Conservation (phyloP, 495 filamentous ascomycete genomes). For the Penicillium angulare region DNA sequence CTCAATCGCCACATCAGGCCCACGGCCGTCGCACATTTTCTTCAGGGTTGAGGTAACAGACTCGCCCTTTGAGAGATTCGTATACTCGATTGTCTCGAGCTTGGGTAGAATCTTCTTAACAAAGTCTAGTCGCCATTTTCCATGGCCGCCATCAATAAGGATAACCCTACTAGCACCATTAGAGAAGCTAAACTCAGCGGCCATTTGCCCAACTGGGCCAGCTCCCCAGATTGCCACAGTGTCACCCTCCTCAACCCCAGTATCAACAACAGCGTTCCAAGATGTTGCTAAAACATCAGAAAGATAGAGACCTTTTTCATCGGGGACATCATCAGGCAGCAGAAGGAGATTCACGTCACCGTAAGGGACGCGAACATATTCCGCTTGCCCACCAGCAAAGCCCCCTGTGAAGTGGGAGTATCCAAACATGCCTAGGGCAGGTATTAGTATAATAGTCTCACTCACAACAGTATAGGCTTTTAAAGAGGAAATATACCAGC, state of each 20-base stretch:
- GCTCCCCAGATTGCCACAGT: constrained; percentile 57
- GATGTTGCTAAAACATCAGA: constrained; percentile 77
- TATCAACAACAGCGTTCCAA: constrained; percentile 81
- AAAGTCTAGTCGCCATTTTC: constrained; percentile 63
- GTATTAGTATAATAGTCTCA: not conserved
- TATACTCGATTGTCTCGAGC: constrained; percentile 59
- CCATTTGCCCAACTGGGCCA: constrained; percentile 77
- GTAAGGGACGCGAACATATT: constrained; percentile 80
- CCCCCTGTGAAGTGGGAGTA: constrained; percentile 74
- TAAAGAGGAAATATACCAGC: constrained; percentile 54
- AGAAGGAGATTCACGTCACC: constrained; percentile 81
- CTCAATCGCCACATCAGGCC: constrained; percentile 78
- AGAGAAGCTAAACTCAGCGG: constrained; percentile 65
- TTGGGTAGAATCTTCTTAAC: constrained; percentile 62
- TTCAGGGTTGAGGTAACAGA: constrained; percentile 71
- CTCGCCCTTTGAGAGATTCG: constrained; percentile 47
- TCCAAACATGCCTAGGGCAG: constrained; percentile 43
- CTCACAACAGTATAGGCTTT: not conserved
- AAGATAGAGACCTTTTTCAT: constrained; percentile 83
- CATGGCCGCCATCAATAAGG: constrained; percentile 69
- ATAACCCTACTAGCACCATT: constrained; percentile 77
- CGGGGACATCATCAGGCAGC: constrained; percentile 76
- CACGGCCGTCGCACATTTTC: constrained; percentile 61
- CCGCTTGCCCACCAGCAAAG: constrained; percentile 85
- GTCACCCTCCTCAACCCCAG: constrained; percentile 59